Base-by-base conservation (phyloP, 139 green algal genomes). In the Chlorella sp. region DNA sequence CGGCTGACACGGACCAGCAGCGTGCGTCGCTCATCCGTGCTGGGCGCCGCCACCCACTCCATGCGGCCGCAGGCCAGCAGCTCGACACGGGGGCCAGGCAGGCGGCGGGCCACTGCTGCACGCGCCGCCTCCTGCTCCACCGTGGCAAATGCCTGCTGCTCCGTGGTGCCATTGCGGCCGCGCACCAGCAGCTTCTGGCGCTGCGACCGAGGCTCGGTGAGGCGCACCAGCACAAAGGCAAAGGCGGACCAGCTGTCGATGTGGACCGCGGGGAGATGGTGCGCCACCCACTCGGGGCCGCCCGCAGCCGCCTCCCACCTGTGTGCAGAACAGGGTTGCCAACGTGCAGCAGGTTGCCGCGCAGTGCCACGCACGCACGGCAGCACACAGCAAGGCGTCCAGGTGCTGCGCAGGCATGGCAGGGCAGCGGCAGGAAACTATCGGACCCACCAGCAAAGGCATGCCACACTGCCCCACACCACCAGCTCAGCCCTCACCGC, bases 231-330 rank as follows among this genome's bases (percentile, higher is more conserved):
- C 68, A 94, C 77, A 85, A 94, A 95, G 28, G 83, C 69, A 85
- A 95, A 95, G 51, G 60, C 82, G 76, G 88, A 88, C 87, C 88
- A 94, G 38, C 90, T 87, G 82, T 96, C 93, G 22, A 96, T 91
- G 70, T 92, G 78, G 40, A 95, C 93, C 0, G 86, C 74, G 1
- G 85, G 76, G 48, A 96, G 77, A 51, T 86, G 76, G 58, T 87
- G 70, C 34, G 56, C 86, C 28, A 84, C 76, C 86, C 86, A 90
- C 41, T 85, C 58, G 28, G 78, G 34, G 17, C 79, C 74, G 22
- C 74, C 62, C 0, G 22, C 38, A 38, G 80, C 51, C 0, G 38
- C 58, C 72, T 85, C 77, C 83, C 83, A 87, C 54, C 76, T 82
- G 76, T 56, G 46, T 2, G 5, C 8, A 32, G 36, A 73, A 26